Base-by-base conservation (phyloP, 371 early-diverging fungal species). In the Nematocida homosporus region DNA sequence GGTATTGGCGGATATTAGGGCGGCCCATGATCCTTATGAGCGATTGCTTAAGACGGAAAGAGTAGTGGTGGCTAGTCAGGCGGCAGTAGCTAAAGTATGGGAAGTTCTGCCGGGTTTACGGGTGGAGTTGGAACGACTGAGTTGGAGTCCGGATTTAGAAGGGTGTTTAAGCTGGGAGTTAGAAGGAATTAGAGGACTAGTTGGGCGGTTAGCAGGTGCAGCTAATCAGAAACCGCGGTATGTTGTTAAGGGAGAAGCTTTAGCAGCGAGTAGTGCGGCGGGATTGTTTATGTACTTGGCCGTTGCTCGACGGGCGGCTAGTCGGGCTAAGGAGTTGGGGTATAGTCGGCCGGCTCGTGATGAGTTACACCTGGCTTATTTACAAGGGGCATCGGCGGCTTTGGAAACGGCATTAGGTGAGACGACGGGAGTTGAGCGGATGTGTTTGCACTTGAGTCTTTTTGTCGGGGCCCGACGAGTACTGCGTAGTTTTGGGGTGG, bases 271-370 rank as follows among this genome's bases (percentile, higher is more conserved):
- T 35, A 30, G 40, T 1, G 38, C 59, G 27, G 75, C 60, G 23
- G 40, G n/a, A 23, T 40, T 72, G 13, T 72, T 72, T 48, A 41
- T 32, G 61, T 61, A 57, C 23, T 29, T 63, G 37, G 63, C 63
- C 13, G 3, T 63, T 16, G 51, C 52, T 30, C 20, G 57, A 13
- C 60, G 23, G 44, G 13, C 35, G 13, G 4, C 50, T 1, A 20
- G 25, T 0, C 4, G 75, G 27, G 38, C 32, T 10, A 29, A 5
- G 2, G 16, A n/a, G 32, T 34, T 72, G 13, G 35, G 23, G 1
- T 72, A 60, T 38, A 51, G 47, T 23, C 5, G 3, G 13, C 77
- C 60, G 27, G 25, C 29, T 6, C 13, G 41, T 5, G 53, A 59
- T 18, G 18, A 20, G 3, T 10, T 72, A 13, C 42, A 40, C 18